These are phyloP conservation scores for Millerago galiae DNA, from an alignment of 805 yeast genomes.

Conservation along the genomic window DNA sequence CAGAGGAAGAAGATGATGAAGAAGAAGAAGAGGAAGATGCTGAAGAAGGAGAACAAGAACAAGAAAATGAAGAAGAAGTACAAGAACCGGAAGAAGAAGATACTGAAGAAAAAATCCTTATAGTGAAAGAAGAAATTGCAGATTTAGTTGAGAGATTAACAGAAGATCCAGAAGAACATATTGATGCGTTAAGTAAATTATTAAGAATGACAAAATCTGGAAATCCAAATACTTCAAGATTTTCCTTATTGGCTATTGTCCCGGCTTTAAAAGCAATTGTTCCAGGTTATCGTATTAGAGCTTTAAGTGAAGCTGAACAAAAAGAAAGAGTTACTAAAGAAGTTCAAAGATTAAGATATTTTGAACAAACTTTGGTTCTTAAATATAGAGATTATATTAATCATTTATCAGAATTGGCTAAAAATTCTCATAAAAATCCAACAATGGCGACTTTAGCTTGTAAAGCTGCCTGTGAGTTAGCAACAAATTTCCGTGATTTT, in stretches of 20 bases:
- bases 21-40: conserved; percentile 20
- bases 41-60: conserved; percentile 22
- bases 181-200: conserved; percentile 55
- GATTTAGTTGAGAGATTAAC: conserved; percentile 66
- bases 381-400: conserved; percentile 67
- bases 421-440: conserved; percentile 30
- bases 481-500: conserved; percentile 65
- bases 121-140: conserved; percentile 79
- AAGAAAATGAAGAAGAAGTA: conserved; percentile 18
- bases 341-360: conserved; percentile 66
- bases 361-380: conserved; percentile 70
- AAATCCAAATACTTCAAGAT: conserved; percentile 58
- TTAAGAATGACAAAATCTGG: conserved; percentile 64
- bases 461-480: conserved; percentile 74
- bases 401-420: conserved; percentile 37
- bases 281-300: conserved; percentile 83
- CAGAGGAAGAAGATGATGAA: conserved; percentile 13
- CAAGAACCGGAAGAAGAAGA: conserved; percentile 21
- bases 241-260: conserved; percentile 71
- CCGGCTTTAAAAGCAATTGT: conserved; percentile 80
- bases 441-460: conserved; percentile 52
- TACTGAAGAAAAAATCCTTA: conserved; percentile 46
- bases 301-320: conserved; percentile 74
- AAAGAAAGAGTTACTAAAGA: conserved; percentile 81
- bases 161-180: conserved; percentile 87